Conservation (phyloP, 305 asterid species). For the Ajuga reptans region DNA sequence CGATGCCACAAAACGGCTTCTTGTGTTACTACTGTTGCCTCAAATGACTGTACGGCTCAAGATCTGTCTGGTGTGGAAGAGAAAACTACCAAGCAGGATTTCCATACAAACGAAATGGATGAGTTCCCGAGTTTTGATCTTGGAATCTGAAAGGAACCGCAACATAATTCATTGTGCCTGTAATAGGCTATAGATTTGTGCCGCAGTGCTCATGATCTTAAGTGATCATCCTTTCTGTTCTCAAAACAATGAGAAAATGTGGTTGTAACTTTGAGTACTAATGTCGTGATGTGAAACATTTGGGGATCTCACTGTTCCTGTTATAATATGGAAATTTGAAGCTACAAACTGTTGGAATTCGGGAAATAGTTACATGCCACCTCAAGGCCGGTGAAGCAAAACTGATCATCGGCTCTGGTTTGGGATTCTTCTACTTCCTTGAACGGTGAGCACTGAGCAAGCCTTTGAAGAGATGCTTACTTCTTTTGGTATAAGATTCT, state of each 20-base stretch:
- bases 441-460: conserved; percentile 45
- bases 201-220: neutral
- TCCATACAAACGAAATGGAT: conserved; percentile 20
- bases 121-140: conserved; percentile 75
- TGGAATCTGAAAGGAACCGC: conserved; percentile 43
- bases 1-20: conserved; percentile 19
- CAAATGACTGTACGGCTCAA: conserved; percentile 22
- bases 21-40: conserved; percentile 12
- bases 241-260: neutral
- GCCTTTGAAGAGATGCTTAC: conserved; percentile 53
- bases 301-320: neutral
- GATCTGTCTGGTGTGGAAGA: conserved; percentile 19
- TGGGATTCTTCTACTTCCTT: conserved; percentile 30
- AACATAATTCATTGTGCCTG: neutral
- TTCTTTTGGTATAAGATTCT: conserved; percentile 40
- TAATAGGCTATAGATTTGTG: neutral
- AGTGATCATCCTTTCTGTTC: neutral
- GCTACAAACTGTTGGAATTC: neutral
- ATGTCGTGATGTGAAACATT: neutral
- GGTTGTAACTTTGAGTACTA: neutral
- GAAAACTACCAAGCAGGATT: conserved; percentile 20
- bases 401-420: conserved; percentile 20
- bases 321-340: neutral
- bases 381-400: neutral
- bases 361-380: neutral